Percentiles rank a stretch among this genome's conserved stretches.
Evolutionary conservation across 2,329 filamentous ascomycete genomes (phyloP).

Genomic region (Tolypocladium ovalisporum): DNA sequence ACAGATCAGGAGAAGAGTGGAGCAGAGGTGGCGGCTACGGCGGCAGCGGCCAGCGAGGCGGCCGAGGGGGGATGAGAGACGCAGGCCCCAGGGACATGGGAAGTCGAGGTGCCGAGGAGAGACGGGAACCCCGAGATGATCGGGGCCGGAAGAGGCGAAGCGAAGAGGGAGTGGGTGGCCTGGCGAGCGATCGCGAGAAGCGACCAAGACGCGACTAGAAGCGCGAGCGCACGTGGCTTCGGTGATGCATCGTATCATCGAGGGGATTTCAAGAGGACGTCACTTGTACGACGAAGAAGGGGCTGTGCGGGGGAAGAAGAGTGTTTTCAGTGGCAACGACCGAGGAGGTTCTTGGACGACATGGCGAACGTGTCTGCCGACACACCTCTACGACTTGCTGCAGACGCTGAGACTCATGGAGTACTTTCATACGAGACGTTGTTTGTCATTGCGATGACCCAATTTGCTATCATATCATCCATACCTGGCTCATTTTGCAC

Average conservation of each 20-base stretch:
- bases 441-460: not conserved
- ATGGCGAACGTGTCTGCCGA: not conserved
- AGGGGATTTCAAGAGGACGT: not conserved
- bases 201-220: constrained; percentile 29
- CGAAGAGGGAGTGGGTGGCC: constrained; percentile 32
- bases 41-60: constrained; percentile 20
- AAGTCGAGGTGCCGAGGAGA: constrained; percentile 19
- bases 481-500: not conserved
- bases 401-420: not conserved
- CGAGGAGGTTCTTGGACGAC: not conserved
- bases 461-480: not conserved
- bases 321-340: not conserved
- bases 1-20: constrained; percentile 9
- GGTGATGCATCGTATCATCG: not conserved
- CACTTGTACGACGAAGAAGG: not conserved
- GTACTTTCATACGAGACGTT: not conserved
- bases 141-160: constrained; percentile 29
- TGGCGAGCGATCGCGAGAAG: constrained; percentile 39
- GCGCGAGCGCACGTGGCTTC: not conserved
- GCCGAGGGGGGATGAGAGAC: constrained; percentile 23
- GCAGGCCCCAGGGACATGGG: constrained; percentile 19
- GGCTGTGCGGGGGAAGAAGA: not conserved
- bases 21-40: constrained; percentile 9
- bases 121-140: constrained; percentile 22
- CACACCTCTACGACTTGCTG: not conserved